Evolutionary conservation across 176 grass and related monocot species (phyloP).

Genomic region (Paspalum vaginatum): DNA sequence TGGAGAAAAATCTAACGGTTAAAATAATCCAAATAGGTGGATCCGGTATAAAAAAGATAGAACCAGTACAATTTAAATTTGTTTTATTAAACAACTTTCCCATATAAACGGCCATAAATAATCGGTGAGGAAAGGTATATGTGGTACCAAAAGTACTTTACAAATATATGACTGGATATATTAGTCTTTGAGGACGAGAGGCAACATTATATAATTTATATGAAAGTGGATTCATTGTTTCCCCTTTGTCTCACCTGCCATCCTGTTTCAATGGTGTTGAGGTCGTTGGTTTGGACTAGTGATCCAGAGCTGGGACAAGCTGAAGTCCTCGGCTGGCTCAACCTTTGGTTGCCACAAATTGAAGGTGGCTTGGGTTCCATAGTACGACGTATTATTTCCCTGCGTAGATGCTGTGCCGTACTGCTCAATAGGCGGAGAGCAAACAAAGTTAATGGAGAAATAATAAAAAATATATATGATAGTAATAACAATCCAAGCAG

Average conservation of each 20-base stretch:
- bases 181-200: no score
- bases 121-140: no score
- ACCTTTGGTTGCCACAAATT: constrained; percentile 80
- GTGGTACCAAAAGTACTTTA: no score
- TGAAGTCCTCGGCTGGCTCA: constrained; percentile 67
- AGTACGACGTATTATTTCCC: constrained; percentile 51
- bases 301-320: constrained; percentile 80
- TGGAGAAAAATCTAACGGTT: no score
- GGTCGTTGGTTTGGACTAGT: constrained; percentile 54
- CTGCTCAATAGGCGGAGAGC: background rate
- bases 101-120: no score
- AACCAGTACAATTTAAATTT: no score
- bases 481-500: background rate
- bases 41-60: no score
- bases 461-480: background rate
- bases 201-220: no score
- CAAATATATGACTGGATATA: no score
- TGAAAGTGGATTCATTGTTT: no score
- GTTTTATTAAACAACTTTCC: no score
- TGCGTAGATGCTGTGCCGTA: constrained; percentile 59
- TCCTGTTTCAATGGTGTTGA: constrained; percentile 83
- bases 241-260: constrained; percentile 73
- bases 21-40: no score
- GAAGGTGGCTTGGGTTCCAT: constrained; percentile 73
- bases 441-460: background rate